Conservation (phyloP, 768 basidiomycete species). For the Chalciporus pseudorubinellus region DNA sequence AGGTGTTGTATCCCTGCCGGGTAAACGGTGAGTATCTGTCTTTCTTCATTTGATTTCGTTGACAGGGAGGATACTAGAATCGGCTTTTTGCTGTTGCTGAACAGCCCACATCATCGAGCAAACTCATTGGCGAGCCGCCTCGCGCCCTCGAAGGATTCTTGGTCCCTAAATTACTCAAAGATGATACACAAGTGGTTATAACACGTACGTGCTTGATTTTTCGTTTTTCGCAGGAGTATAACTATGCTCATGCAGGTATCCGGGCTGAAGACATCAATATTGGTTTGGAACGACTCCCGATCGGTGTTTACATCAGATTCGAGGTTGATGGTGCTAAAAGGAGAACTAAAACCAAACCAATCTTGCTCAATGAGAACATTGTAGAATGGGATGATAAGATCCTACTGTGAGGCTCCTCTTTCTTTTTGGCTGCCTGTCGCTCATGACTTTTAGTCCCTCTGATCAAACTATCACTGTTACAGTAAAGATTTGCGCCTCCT, state of each 20-base stretch:
- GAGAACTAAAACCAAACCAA: background rate
- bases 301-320: constrained; percentile 9
- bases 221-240: background rate
- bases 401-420: constrained; percentile 24
- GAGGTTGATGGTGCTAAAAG: background rate
- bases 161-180: background rate
- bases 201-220: background rate
- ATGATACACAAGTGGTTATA: background rate
- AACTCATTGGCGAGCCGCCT: too few species aligned
- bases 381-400: background rate
- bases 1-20: background rate
- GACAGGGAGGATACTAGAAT: background rate
- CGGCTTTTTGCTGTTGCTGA: too few species aligned
- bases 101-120: too few species aligned
- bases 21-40: background rate
- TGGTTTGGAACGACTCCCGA: constrained; percentile 5
- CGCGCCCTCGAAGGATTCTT: background rate
- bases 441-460: too few species aligned
- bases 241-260: background rate
- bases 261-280: constrained; percentile 4
- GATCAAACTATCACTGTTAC: too few species aligned
- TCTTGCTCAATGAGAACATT: background rate
- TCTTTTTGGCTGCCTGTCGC: too few species aligned
- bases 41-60: too few species aligned
- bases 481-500: too few species aligned